These are phyloP conservation scores for Paramyrothecium roridum DNA, from an alignment of 2,329 filamentous ascomycete species.

Conservation along the genomic window DNA sequence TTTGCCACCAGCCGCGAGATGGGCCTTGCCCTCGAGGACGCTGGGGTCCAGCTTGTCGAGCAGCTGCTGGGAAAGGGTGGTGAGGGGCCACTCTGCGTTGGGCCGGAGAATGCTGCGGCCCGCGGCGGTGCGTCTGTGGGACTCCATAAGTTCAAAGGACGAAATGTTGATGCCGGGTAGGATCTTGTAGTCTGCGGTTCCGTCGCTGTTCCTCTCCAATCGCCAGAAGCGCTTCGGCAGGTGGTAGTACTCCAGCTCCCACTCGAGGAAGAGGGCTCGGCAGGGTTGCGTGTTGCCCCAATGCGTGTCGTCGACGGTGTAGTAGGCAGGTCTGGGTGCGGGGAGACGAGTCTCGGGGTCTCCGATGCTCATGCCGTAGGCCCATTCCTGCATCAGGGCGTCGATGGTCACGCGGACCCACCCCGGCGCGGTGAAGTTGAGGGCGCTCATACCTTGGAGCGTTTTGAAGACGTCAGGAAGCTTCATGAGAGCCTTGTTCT, in stretches of 20 bases:
- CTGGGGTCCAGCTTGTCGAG: not conserved
- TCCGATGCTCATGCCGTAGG: too few relatives aligned
- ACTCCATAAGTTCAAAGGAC: not conserved
- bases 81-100: not conserved
- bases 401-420: too few relatives aligned
- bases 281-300: conserved; percentile 2
- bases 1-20: too few relatives aligned
- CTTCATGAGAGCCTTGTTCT: too few relatives aligned
- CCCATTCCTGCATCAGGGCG: too few relatives aligned
- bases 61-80: not conserved
- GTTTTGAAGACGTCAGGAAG: too few relatives aligned
- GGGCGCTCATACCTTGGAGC: too few relatives aligned
- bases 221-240: not conserved
- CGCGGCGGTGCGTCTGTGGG: not conserved
- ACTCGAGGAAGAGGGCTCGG: conserved; percentile 3
- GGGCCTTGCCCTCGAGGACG: not conserved
- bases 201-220: not conserved
- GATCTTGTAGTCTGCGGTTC: not conserved
- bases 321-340: too few relatives aligned
- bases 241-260: conserved; percentile 5
- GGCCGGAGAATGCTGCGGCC: not conserved
- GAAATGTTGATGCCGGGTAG: too few relatives aligned
- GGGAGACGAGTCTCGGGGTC: too few relatives aligned
- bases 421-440: too few relatives aligned
- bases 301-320: too few relatives aligned